Percentiles rank a stretch among this genome's conserved stretches.
Evolutionary conservation across 2,329 filamentous ascomycete genomes (phyloP).

Genomic region (Diaporthe aspalathi): DNA sequence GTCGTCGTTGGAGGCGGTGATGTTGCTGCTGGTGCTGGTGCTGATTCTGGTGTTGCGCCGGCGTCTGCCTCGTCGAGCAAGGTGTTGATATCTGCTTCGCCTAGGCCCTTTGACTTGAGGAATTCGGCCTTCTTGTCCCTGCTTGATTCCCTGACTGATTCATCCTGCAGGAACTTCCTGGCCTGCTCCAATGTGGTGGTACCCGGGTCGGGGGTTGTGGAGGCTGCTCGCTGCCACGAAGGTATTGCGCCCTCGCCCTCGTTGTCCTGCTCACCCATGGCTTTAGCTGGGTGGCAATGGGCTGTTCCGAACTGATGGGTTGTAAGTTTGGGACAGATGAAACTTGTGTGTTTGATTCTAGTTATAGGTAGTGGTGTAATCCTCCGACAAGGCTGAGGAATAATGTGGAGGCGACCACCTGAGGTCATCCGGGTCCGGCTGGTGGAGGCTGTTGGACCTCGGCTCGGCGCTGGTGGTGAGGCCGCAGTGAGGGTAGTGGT

Average conservation of each 20-base stretch:
- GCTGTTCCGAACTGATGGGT: not conserved
- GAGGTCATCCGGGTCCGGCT: constrained; percentile 13
- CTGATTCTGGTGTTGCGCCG: constrained; percentile 30
- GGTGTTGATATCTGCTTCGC: constrained; percentile 72
- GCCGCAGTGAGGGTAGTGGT: not conserved
- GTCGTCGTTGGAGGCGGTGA: no score
- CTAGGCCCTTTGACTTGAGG: constrained; percentile 80
- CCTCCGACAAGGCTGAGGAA: not conserved
- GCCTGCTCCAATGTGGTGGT: constrained; percentile 70
- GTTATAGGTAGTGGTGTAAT: not conserved
- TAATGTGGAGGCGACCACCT: not conserved
- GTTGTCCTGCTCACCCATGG: constrained; percentile 43
- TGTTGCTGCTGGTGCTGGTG: not conserved
- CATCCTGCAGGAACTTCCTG: constrained; percentile 79
- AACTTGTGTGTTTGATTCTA: not conserved
- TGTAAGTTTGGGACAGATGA: no score
- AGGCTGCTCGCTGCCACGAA: constrained; percentile 40
- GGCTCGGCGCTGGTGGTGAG: constrained; percentile 17
- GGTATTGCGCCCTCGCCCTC: constrained; percentile 38
- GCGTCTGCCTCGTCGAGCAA: constrained; percentile 61
- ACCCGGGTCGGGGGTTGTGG: constrained; percentile 42
- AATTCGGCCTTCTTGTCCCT: constrained; percentile 81
- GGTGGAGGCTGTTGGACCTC: constrained; percentile 32
- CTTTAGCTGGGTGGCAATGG: not conserved
- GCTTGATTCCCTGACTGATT: constrained; percentile 75